These are phyloP conservation scores for Eucalyptus guilfoylei DNA, from an alignment of 345 rosid species.

Conservation along the genomic window DNA sequence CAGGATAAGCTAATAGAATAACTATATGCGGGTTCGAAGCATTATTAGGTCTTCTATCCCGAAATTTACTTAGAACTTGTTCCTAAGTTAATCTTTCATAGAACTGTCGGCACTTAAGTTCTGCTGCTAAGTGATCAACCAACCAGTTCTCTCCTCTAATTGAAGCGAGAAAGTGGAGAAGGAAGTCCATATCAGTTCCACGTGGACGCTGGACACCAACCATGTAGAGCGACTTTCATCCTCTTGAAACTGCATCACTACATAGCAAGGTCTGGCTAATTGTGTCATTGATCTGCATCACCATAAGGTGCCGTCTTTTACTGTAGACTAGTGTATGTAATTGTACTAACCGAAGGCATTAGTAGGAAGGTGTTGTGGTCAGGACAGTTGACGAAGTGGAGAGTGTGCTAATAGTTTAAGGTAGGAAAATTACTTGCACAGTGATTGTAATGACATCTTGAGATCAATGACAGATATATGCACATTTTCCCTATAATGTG, in stretches of 20 bases:
- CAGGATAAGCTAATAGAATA: conserved; percentile 7
- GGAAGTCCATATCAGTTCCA: neutral
- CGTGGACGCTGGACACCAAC: neutral
- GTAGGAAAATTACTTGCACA: neutral
- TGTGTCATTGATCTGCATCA: neutral
- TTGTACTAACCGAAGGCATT: neutral
- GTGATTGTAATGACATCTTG: neutral
- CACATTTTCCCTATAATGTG: neutral
- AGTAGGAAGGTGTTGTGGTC: neutral
- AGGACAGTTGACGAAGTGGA: neutral
- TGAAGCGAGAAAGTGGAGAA: neutral
- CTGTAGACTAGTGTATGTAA: neutral
- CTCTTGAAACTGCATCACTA: neutral
- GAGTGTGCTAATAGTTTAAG: neutral
- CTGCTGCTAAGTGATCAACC: neutral
- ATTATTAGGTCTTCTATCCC: neutral
- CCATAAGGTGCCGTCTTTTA: neutral
- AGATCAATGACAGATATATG: neutral
- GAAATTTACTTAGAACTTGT: neutral
- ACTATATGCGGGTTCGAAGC: neutral
- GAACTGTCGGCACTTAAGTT: neutral
- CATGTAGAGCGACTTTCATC: neutral
- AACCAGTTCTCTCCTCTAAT: neutral
- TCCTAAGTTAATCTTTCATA: neutral
- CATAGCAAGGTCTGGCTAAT: neutral